Percentiles rank a stretch among this genome's conserved stretches.
These are phyloP conservation scores for Trametes polyzona DNA, from an alignment of 1,284 basidiomycete species.

Conservation along the genomic window DNA sequence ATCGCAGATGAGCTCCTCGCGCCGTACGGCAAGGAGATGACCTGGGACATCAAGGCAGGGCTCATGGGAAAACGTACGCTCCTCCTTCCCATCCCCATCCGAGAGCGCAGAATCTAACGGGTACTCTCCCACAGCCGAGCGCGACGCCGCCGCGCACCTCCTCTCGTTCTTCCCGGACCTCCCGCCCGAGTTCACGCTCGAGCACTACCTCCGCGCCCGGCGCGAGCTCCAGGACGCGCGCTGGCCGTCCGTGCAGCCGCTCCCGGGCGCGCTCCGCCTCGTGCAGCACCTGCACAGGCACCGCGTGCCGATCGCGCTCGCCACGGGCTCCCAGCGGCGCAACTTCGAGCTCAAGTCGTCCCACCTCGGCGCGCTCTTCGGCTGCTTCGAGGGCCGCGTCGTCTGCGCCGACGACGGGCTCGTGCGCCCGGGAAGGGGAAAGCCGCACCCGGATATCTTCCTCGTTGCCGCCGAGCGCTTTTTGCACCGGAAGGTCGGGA, in stretches of 20 bases:
- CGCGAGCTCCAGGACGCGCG: constrained; percentile 59
- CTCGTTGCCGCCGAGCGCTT: constrained; percentile 63
- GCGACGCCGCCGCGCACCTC: constrained; percentile 63
- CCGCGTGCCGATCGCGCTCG: constrained; percentile 73
- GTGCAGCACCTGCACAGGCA: constrained; percentile 67
- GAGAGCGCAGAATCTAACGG: background rate
- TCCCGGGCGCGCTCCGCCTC: constrained; percentile 71
- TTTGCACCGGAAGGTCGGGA: constrained; percentile 60
- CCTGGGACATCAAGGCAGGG: constrained; percentile 83
- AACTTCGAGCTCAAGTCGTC: constrained; percentile 69
- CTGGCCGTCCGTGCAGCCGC: constrained; percentile 68
- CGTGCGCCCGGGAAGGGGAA: constrained; percentile 47
- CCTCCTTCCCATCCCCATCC: background rate
- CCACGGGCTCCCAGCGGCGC: constrained; percentile 68
- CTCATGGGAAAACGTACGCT: constrained; percentile 81
- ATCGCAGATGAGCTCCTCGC: constrained; percentile 66
- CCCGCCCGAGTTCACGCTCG: constrained; percentile 50
- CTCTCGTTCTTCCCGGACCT: constrained; percentile 78
- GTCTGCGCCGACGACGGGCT: constrained; percentile 71
- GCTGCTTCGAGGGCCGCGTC: constrained; percentile 60
- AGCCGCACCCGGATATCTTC: constrained; percentile 79
- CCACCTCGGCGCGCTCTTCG: constrained; percentile 52
- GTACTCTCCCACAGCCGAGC: constrained; percentile 56
- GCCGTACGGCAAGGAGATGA: constrained; percentile 76
- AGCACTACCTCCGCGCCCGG: constrained; percentile 60